These are phyloP conservation scores for Effrenium voratum DNA, from an alignment of 73 alveolate genomes.

Conservation along the genomic window DNA sequence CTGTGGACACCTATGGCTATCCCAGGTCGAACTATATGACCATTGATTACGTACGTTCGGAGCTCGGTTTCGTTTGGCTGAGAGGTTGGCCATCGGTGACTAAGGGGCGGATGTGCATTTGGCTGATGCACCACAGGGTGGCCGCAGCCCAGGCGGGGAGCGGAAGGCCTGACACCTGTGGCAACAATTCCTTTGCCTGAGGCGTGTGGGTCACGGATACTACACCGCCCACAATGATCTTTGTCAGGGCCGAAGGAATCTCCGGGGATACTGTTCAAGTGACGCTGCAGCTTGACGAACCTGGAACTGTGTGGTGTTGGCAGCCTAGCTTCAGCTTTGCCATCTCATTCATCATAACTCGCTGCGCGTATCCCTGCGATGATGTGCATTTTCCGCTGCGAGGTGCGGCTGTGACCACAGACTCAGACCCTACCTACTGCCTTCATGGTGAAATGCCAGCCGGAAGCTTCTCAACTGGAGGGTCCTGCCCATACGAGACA, in stretches of 20 bases:
- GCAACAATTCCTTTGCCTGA: too few relatives aligned
- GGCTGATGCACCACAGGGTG: slow-evolving; percentile 31
- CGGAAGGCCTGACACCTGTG: too few relatives aligned
- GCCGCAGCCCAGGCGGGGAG: slow-evolving; percentile 52
- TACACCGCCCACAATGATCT: slow-evolving; percentile 36
- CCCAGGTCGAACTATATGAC: slow-evolving; percentile 20
- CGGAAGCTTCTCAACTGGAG: background rate
- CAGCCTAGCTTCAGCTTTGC: too few relatives aligned
- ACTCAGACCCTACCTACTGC: slow-evolving; percentile 41
- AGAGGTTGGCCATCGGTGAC: background rate
- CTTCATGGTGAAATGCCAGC: slow-evolving; percentile 9
- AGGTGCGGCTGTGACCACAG: slow-evolving; percentile 63
- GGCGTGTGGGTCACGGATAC: slow-evolving; percentile 77
- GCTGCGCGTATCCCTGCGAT: background rate
- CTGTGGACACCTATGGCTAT: slow-evolving; percentile 58
- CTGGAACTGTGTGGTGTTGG: slow-evolving; percentile 66
- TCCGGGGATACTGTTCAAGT: slow-evolving; percentile 41
- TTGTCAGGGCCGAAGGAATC: slow-evolving; percentile 61
- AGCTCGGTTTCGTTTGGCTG: background rate
- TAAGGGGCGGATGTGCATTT: slow-evolving; percentile 5
- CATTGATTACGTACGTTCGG: slow-evolving; percentile 23
- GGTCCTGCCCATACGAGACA: slow-evolving; percentile 46
- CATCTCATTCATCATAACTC: too few relatives aligned
- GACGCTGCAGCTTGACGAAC: slow-evolving; percentile 76
- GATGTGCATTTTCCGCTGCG: background rate